Evolutionary conservation across 2,329 filamentous ascomycete species (phyloP).

Genomic region (Parafenestella ontariensis): DNA sequence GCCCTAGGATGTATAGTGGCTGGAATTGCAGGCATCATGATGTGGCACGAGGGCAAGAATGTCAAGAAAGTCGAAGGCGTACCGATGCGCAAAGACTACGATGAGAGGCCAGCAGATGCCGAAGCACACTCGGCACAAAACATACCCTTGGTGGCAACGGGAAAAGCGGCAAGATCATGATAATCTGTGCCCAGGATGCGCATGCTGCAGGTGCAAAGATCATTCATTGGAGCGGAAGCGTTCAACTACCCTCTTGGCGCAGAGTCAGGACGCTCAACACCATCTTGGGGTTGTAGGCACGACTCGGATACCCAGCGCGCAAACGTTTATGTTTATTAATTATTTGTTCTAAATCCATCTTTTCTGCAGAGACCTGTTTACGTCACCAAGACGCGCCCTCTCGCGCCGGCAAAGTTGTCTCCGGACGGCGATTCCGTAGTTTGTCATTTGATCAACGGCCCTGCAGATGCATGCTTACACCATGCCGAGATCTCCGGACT

Average conservation of each 20-base stretch:
- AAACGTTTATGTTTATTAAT: neutral
- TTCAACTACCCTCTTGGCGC: constrained; percentile 1
- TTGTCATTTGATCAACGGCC: constrained; percentile 14
- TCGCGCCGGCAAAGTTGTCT: constrained; percentile 1
- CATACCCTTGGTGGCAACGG: constrained; percentile 26
- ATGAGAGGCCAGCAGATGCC: constrained; percentile 24
- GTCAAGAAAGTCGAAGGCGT: constrained; percentile 50
- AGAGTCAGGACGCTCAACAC: neutral
- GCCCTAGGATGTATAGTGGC: constrained; percentile 75
- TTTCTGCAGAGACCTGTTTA: neutral
- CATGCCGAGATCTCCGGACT: constrained; percentile 35
- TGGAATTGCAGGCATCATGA: constrained; percentile 71
- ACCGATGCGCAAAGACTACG: constrained; percentile 37
- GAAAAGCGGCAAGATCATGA: constrained; percentile 31
- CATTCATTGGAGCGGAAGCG: neutral
- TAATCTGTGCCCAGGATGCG: constrained; percentile 22
- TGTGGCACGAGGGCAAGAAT: constrained; percentile 71
- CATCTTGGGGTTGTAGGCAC: neutral
- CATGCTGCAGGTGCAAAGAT: neutral
- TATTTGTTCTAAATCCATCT: neutral
- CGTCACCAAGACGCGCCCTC: neutral
- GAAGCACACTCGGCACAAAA: constrained; percentile 28
- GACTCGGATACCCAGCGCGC: neutral
- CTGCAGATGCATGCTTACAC: constrained; percentile 20
- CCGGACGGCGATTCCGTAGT: constrained; percentile 6